Percentiles rank a stretch among this genome's conserved stretches.
Evolutionary conservation across 163 green algal genomes (phyloP).

Genomic region (Scenedesmus sp.): DNA sequence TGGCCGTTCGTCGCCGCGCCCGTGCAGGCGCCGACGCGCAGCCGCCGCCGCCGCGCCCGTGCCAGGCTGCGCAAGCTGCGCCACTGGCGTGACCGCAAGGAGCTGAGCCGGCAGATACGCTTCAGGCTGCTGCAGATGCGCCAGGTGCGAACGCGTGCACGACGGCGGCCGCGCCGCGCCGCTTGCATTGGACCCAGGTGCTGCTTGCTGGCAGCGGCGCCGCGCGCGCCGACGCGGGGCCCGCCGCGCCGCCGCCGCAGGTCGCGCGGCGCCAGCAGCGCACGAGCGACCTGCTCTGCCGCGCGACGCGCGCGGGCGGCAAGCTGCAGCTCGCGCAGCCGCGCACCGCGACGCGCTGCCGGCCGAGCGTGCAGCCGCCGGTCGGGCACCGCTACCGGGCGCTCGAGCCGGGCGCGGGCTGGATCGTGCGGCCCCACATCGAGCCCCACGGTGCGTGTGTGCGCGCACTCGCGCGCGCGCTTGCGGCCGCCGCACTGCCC

Average conservation of each 20-base stretch:
- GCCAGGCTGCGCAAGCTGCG: conserved; percentile 34
- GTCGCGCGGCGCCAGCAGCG: conserved; percentile 36
- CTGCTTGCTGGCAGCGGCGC: no score
- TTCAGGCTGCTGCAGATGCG: conserved; percentile 48
- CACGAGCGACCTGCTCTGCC: conserved; percentile 22
- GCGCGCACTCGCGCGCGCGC: neutral
- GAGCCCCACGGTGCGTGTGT: conserved; percentile 54
- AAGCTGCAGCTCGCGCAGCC: conserved; percentile 39
- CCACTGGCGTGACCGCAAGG: conserved; percentile 25
- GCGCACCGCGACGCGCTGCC: conserved; percentile 13
- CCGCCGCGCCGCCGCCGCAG: neutral
- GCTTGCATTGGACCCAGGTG: no score
- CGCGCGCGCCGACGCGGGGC: no score
- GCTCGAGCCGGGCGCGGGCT: conserved; percentile 57
- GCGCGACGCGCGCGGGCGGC: conserved; percentile 24
- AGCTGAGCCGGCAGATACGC: conserved; percentile 43
- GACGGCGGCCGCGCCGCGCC: no score
- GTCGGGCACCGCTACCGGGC: conserved; percentile 48
- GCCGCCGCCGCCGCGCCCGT: no score
- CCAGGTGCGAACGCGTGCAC: no score
- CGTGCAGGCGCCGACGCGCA: no score
- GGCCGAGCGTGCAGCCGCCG: conserved; percentile 26
- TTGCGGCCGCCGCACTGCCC: neutral
- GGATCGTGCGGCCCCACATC: conserved; percentile 60
- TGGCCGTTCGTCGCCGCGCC: no score